A percentile compares a stretch with the other conserved stretches of the same genome.
Evolutionary conservation across 306 rosid species (phyloP).

Genomic region (Corylus avellana): DNA sequence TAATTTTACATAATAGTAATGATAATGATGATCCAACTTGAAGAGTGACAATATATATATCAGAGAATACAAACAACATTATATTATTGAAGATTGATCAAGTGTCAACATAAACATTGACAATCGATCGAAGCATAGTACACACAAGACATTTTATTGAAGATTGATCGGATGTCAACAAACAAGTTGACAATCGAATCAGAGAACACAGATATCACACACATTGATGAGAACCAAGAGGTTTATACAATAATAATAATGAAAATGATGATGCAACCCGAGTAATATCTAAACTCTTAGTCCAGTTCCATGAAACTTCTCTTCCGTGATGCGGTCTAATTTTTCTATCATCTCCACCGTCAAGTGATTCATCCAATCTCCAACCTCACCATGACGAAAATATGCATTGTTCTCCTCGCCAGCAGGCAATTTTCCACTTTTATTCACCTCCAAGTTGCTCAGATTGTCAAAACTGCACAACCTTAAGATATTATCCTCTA

Average conservation of each 20-base stretch:
- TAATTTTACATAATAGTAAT: no score
- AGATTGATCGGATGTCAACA: no score
- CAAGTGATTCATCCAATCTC: conserved; percentile 36
- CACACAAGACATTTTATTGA: no score
- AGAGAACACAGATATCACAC: neutral
- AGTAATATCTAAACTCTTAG: conserved; percentile 9
- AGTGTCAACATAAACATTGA: no score
- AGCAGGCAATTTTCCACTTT: conserved; percentile 18
- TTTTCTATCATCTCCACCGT: conserved; percentile 19
- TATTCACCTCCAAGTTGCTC: conserved; percentile 41
- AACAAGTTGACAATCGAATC: no score
- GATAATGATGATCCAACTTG: no score
- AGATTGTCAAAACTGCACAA: conserved; percentile 41
- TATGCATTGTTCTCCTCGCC: conserved; percentile 24
- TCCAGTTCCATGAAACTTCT: conserved; percentile 19
- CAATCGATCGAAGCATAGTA: no score
- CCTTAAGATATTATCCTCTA: conserved; percentile 21
- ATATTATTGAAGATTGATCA: no score
- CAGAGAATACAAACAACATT: no score
- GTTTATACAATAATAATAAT: neutral
- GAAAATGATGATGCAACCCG: neutral
- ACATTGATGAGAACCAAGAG: neutral
- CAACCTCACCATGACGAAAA: conserved; percentile 35
- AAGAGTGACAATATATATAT: no score
- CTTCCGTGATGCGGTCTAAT: neutral